Evolutionary conservation across 306 rosid genomes (phyloP), one percentile per base, ranked within the genome.

Genomic region (Cercis canadensis): DNA sequence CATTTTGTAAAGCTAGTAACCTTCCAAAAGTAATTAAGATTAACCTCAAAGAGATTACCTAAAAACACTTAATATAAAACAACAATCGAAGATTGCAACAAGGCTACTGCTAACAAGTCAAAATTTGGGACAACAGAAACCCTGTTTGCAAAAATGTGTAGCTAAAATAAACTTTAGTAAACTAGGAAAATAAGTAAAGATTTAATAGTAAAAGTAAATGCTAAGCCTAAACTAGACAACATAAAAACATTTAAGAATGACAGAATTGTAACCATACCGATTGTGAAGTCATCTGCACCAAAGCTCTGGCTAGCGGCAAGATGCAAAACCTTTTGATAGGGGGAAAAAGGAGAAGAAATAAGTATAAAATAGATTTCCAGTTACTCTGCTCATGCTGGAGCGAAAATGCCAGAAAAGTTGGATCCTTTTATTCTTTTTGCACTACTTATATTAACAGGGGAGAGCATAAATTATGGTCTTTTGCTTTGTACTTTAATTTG

Each of bases 271-370:
- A 69, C 39, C 88, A 63, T 92, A 92, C 98, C 92, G 89, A 80
- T 40, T 87, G 75, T 0, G 93, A 82, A 73, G 87, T 83, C 82
- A 59, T 82, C 73, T 77, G 80, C 62, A 79, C 57, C 78, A 81
- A 73, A 79, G 78, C 75, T 80, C 70, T 88, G 64, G 87, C 85
- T 49, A 92, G 87, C 53, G 97, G 97, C 65, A 88, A 34, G 59
- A 90, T 50, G 86, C 92, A 92, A 81, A 92, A 92, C 98, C 98
- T 88, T 73, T 69, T 13, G 45, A 13, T 55, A 50, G 58, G 47
- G 19, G 19, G n/a, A n/a, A 72, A 33, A 36, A 55, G 41, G 55
- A 32, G 58, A 69, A 60, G 61, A 15, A 70, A 65, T 18, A 47
- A 24, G 31, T 17, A 59, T 33, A 18, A 43, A 75, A 61, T 9